Percentiles rank a stretch among this genome's conserved stretches.
Conservation (phyloP, 495 filamentous ascomycete genomes). For the Halenospora varia region DNA sequence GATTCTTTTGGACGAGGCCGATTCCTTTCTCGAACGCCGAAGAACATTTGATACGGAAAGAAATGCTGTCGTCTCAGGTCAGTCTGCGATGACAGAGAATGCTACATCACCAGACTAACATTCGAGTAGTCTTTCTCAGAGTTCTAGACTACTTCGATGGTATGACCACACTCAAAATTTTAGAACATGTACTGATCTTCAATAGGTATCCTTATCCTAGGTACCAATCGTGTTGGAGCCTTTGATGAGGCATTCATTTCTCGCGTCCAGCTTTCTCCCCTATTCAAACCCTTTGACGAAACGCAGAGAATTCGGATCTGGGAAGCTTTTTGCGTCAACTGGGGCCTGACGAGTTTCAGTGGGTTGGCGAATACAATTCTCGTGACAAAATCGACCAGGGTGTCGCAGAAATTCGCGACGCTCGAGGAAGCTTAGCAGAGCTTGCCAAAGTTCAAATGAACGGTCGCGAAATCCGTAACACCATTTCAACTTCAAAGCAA, state of each 20-base stretch:
- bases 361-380: no score
- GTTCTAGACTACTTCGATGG: constrained; percentile 51
- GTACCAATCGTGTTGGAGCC: constrained; percentile 45
- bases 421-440: constrained; percentile 1
- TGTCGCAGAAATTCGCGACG: constrained; percentile 19
- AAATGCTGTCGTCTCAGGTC: constrained; percentile 44
- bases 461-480: constrained; percentile 35
- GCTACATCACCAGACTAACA: background rate
- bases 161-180: background rate
- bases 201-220: constrained; percentile 46
- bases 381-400: background rate
- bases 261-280: constrained; percentile 42
- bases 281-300: constrained; percentile 31
- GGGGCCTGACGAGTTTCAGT: no score
- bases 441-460: constrained; percentile 30
- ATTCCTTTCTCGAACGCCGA: constrained; percentile 42
- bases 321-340: constrained; percentile 9
- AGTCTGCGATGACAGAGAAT: constrained; percentile 29
- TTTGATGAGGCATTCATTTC: constrained; percentile 47
- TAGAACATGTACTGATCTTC: background rate
- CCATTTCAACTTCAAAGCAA: constrained; percentile 29
- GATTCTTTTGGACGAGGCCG: constrained; percentile 38
- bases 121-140: constrained; percentile 46
- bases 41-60: constrained; percentile 35
- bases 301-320: constrained; percentile 3